These are phyloP conservation scores for Noccaea bulbosa DNA, from an alignment of 345 rosid genomes.

Conservation along the genomic window DNA sequence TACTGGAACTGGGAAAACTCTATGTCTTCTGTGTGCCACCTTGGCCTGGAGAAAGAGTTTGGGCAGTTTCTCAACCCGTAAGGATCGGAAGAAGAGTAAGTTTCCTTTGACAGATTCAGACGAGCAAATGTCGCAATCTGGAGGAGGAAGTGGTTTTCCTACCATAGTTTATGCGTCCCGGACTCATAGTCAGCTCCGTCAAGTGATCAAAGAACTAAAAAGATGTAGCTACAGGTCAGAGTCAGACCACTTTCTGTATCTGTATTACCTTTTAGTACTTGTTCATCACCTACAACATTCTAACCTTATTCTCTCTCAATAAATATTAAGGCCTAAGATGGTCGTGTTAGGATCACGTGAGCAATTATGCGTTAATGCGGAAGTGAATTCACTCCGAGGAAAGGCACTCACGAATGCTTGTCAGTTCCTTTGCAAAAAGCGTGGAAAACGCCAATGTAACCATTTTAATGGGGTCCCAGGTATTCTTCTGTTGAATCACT, in stretches of 20 bases:
- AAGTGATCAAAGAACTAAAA: slow-evolving; percentile 85
- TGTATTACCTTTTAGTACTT: slow-evolving; percentile 19
- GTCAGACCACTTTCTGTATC: slow-evolving; percentile 43
- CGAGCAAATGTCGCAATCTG: slow-evolving; percentile 36
- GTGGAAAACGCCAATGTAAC: slow-evolving; percentile 55
- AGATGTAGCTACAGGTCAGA: slow-evolving; percentile 85
- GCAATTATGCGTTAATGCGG: slow-evolving; percentile 85
- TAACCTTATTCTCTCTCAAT: slow-evolving; percentile 21
- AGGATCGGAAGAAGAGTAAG: slow-evolving; percentile 41
- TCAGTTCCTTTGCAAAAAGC: slow-evolving; percentile 66
- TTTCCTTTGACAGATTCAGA: slow-evolving; percentile 31
- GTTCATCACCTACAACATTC: not conserved
- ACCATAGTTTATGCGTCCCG: slow-evolving; percentile 87
- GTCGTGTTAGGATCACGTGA: slow-evolving; percentile 88
- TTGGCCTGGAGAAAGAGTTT: slow-evolving; percentile 97
- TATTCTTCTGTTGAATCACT: not conserved
- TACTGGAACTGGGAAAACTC: slow-evolving; percentile 95
- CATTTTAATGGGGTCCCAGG: slow-evolving; percentile 58
- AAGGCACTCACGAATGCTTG: slow-evolving; percentile 90
- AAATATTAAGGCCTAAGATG: slow-evolving; percentile 86
- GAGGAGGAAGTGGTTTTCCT: slow-evolving; percentile 60
- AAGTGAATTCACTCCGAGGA: slow-evolving; percentile 83
- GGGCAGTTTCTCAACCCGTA: slow-evolving; percentile 70
- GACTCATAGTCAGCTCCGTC: slow-evolving; percentile 96
- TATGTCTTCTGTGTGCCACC: slow-evolving; percentile 95